phyloP scores from a whole-genome alignment of 2,329 filamentous ascomycete genomes.

The Aspergillus sp. region DNA sequence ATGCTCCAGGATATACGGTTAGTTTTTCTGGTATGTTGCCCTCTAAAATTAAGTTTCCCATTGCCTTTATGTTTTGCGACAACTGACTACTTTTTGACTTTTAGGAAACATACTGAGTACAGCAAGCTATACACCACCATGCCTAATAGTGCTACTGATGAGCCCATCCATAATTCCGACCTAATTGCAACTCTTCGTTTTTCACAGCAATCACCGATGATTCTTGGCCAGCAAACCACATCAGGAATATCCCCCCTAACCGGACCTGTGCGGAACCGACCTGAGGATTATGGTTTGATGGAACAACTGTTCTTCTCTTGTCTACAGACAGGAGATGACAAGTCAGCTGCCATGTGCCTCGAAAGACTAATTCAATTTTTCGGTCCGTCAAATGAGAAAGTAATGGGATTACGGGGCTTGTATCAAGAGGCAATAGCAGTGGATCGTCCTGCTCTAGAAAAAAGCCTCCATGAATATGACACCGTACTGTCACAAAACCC shows the following conservation, averaged over 20 bases:
- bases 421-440: constrained; percentile 74
- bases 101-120: no score
- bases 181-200: constrained; percentile 39
- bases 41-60: no score
- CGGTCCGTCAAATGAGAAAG: constrained; percentile 71
- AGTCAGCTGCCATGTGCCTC: constrained; percentile 66
- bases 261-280: constrained; percentile 51
- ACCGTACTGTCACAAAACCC: constrained; percentile 63
- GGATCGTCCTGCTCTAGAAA: constrained; percentile 56
- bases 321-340: constrained; percentile 74
- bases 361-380: constrained; percentile 71
- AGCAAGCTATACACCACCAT: neutral
- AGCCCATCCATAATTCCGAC: constrained; percentile 26
- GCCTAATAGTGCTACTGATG: neutral
- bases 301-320: constrained; percentile 82
- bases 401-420: constrained; percentile 74
- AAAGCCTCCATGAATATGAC: constrained; percentile 69
- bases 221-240: constrained; percentile 41
- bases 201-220: constrained; percentile 35
- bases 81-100: no score
- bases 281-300: constrained; percentile 75
- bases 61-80: no score
- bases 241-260: constrained; percentile 41
- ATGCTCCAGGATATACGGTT: no score
- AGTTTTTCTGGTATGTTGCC: no score